Percentiles rank a stretch among this genome's conserved stretches.
Evolutionary conservation across 2,329 filamentous ascomycete genomes (phyloP).

Genomic region (Alternaria tenuissima): DNA sequence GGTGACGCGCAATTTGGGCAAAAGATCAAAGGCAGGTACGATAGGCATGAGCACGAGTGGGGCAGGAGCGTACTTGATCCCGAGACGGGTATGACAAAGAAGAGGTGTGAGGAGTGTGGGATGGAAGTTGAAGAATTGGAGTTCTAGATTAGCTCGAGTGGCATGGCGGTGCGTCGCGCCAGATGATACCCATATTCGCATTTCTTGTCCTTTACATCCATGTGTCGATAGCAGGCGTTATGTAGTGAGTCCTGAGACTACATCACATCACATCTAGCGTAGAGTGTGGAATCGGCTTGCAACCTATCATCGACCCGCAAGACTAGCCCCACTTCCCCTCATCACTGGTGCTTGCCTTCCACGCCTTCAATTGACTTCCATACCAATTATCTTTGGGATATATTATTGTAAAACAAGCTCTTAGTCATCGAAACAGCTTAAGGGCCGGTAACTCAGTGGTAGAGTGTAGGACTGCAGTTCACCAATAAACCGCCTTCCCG

Average conservation of each 20-base stretch:
- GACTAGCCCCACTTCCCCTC: neutral
- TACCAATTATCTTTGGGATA: no score
- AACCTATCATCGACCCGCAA: neutral
- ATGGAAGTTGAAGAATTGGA: conserved; percentile 74
- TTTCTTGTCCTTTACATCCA: no score
- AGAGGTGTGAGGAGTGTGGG: conserved; percentile 73
- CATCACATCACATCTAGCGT: no score
- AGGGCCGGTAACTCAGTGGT: conserved; percentile 13
- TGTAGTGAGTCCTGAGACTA: no score
- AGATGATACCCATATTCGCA: neutral
- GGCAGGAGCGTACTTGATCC: conserved; percentile 66
- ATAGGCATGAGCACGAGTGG: conserved; percentile 91
- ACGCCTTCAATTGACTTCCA: no score
- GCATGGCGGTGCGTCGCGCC: neutral
- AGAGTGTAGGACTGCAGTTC: conserved; percentile 12
- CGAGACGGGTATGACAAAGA: conserved; percentile 77
- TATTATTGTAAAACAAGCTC: accelerated
- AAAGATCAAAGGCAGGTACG: conserved; percentile 67
- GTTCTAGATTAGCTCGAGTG: conserved; percentile 51
- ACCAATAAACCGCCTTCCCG: neutral
- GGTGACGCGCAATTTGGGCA: conserved; percentile 72
- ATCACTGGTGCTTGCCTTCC: neutral
- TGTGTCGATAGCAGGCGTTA: no score
- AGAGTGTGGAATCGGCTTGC: neutral
- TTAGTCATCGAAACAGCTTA: neutral